Conservation (phyloP, 129 eudicot genomes). For the Ambrosia artemisiifolia region DNA sequence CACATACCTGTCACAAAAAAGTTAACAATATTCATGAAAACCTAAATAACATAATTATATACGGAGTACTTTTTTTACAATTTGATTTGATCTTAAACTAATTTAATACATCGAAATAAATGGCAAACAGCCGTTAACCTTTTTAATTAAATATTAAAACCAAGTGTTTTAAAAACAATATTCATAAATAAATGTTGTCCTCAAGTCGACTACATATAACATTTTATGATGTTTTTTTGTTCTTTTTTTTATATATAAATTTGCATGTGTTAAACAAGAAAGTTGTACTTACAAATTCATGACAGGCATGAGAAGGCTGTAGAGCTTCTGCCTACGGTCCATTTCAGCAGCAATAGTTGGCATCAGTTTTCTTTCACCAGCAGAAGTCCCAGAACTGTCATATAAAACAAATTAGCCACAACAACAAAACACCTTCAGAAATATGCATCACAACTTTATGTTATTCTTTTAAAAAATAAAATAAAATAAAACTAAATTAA, state of each 20-base stretch:
- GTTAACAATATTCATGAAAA: neutral
- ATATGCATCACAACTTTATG: too few species aligned
- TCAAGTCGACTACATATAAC: too few species aligned
- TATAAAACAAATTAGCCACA: constrained; percentile 11
- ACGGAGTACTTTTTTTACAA: too few species aligned
- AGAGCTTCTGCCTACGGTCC: constrained; percentile 69
- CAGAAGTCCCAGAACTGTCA: constrained; percentile 83
- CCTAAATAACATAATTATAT: too few species aligned
- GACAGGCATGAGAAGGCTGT: constrained; percentile 82
- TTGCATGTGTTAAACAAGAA: neutral
- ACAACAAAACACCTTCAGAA: neutral
- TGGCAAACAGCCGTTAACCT: too few species aligned
- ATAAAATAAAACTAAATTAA: neutral
- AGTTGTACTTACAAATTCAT: constrained; percentile 54
- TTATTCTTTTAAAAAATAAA: too few species aligned
- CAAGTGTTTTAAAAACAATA: too few species aligned
- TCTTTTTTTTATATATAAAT: too few species aligned
- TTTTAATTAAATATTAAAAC: too few species aligned
- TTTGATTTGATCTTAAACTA: too few species aligned
- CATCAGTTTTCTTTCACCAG: constrained; percentile 91
- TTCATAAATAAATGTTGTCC: too few species aligned
- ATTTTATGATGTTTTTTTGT: neutral
- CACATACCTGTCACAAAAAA: constrained; percentile 44
- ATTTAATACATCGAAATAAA: too few species aligned
- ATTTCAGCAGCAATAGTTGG: constrained; percentile 77